Conservation (phyloP, 768 basidiomycete genomes). For the Gloeopeniophorella convolvens region DNA sequence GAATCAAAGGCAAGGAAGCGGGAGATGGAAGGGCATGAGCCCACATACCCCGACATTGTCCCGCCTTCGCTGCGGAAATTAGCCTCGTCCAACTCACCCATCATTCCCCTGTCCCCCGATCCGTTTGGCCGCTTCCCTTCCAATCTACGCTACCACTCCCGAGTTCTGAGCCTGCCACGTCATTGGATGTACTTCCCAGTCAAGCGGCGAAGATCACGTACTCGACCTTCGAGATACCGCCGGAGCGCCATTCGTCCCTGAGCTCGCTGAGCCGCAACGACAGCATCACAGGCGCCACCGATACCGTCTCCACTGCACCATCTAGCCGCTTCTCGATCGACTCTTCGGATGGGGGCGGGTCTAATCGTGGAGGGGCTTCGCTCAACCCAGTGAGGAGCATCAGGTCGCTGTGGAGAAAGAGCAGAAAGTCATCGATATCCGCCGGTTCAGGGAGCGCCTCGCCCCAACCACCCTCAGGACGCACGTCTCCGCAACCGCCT, state of each 20-base stretch:
- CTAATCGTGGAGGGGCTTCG: constrained; percentile 34
- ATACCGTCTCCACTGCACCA: constrained; percentile 21
- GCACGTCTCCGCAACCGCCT: constrained; percentile 1
- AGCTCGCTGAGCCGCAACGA: not conserved
- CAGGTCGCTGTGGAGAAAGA: constrained; percentile 75
- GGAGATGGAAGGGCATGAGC: constrained; percentile 45
- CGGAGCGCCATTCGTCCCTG: constrained; percentile 3
- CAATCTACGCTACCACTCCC: constrained; percentile 3
- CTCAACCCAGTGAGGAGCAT: constrained; percentile 70
- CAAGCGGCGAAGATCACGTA: not conserved
- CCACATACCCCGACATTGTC: constrained; percentile 38
- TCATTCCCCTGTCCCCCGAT: constrained; percentile 82
- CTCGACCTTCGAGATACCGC: constrained; percentile 2
- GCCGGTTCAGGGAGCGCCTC: constrained; percentile 27
- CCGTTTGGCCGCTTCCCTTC: constrained; percentile 74
- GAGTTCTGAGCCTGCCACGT: constrained; percentile 1
- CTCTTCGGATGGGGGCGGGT: constrained; percentile 42
- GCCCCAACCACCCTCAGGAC: not conserved
- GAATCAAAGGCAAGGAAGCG: constrained; percentile 36
- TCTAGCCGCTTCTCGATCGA: constrained; percentile 67
- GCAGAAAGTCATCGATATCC: constrained; percentile 39
- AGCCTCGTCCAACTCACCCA: constrained; percentile 40
- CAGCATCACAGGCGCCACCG: not conserved
- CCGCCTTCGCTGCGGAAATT: constrained; percentile 26
- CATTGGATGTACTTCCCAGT: not conserved